These are phyloP conservation scores for Phaeotremella fagi DNA, from an alignment of 768 basidiomycete genomes.

Conservation along the genomic window DNA sequence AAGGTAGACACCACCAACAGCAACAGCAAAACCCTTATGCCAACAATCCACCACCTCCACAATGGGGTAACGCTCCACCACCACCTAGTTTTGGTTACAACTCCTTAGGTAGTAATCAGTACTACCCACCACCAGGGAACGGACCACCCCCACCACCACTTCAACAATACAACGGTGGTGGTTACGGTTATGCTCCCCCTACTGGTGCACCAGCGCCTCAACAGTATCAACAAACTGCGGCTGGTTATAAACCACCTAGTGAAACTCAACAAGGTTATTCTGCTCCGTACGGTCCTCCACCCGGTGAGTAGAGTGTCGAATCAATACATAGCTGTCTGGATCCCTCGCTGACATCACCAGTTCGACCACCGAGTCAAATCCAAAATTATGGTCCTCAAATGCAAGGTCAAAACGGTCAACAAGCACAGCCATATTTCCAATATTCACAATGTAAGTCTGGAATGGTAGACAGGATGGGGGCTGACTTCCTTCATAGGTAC, in stretches of 20 bases:
- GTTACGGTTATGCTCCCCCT: constrained; percentile 8
- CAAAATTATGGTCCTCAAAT: constrained; percentile 65
- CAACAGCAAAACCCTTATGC: constrained; percentile 5
- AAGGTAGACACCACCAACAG: constrained; percentile 30
- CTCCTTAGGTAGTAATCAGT: neutral
- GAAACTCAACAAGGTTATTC: constrained; percentile 9
- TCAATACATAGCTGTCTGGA: neutral
- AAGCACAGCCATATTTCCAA: constrained; percentile 63
- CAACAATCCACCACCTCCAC: constrained; percentile 22
- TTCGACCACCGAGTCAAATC: constrained; percentile 50
- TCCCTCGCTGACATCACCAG: constrained; percentile 33
- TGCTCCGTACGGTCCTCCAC: constrained; percentile 11
- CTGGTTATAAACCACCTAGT: constrained; percentile 18
- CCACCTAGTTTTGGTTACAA: constrained; percentile 20
- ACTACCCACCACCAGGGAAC: constrained; percentile 9
- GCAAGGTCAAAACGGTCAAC: constrained; percentile 46
- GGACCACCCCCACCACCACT: neutral
- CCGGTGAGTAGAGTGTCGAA: constrained; percentile 9
- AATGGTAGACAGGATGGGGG: too few species aligned
- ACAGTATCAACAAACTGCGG: constrained; percentile 22
- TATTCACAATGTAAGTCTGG: constrained; percentile 77
- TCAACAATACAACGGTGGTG: constrained; percentile 1
- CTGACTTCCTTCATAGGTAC: constrained; percentile 43
- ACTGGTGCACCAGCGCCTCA: constrained; percentile 18
- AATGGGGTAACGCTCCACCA: constrained; percentile 15